phyloP scores from a whole-genome alignment of 352 stramenopile species.

The Phytopythium litorale region DNA sequence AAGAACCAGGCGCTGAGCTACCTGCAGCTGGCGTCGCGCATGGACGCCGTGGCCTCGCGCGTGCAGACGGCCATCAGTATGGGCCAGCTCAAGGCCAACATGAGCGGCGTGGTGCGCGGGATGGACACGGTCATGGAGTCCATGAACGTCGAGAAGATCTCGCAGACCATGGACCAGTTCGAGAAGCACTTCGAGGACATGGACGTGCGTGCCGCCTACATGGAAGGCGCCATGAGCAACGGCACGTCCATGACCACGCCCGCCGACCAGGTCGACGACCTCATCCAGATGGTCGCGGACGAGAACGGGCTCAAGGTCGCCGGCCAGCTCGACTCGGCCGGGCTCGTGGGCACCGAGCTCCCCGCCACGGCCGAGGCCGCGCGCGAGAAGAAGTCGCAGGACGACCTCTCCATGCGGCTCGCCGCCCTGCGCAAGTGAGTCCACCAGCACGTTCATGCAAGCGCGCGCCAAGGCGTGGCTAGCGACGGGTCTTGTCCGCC shows the following conservation, averaged over 20 bases:
- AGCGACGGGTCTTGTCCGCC: not conserved
- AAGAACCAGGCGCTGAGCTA: slow-evolving; percentile 94
- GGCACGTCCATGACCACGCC: slow-evolving; percentile 94
- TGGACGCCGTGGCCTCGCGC: slow-evolving; percentile 95
- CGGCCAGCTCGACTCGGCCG: slow-evolving; percentile 91
- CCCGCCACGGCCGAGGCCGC: slow-evolving; percentile 52
- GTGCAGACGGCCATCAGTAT: slow-evolving; percentile 98
- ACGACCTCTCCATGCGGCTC: slow-evolving; percentile 80
- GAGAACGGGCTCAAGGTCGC: slow-evolving; percentile 96
- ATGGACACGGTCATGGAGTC: slow-evolving; percentile 96
- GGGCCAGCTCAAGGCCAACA: slow-evolving; percentile 92
- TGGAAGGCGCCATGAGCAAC: slow-evolving; percentile 97
- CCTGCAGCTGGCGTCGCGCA: slow-evolving; percentile 92
- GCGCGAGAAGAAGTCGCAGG: slow-evolving; percentile 76
- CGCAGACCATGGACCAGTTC: slow-evolving; percentile 97
- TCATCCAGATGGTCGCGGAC: slow-evolving; percentile 98
- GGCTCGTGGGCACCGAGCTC: slow-evolving; percentile 80
- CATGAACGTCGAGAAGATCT: slow-evolving; percentile 98
- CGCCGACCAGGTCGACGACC: slow-evolving; percentile 95
- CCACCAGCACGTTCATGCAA: not conserved
- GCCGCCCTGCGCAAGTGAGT: slow-evolving; percentile 71
- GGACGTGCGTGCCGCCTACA: slow-evolving; percentile 97
- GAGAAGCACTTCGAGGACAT: slow-evolving; percentile 99
- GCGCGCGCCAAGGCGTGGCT: not conserved
- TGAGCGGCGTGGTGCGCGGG: slow-evolving; percentile 95